Evolutionary conservation across 2,329 filamentous ascomycete genomes (phyloP).

Genomic region (Botrytis squamosa): DNA sequence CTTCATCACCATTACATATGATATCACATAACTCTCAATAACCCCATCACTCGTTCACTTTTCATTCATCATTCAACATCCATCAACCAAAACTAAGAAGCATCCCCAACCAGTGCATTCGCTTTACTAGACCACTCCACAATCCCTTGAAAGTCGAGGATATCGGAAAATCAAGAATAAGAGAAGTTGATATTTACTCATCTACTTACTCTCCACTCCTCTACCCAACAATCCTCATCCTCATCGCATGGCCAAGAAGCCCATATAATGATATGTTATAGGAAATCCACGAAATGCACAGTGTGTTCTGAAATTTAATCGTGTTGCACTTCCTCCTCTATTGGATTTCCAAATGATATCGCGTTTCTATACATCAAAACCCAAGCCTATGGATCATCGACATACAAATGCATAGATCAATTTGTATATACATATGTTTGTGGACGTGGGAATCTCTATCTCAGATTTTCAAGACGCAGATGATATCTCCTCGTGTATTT

Average conservation of each 20-base stretch:
- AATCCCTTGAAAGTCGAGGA: no score
- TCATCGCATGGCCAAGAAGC: background rate
- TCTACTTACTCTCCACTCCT: background rate
- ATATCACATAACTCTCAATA: background rate
- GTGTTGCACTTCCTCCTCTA: background rate
- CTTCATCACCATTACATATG: no score
- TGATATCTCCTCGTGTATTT: background rate
- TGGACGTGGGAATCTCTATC: background rate
- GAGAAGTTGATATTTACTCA: background rate
- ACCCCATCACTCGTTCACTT: accelerated
- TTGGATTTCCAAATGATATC: background rate
- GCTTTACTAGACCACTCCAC: no score
- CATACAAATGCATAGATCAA: background rate
- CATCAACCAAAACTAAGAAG: background rate
- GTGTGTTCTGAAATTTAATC: accelerated
- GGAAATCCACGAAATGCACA: background rate
- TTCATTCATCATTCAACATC: background rate
- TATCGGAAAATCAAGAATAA: background rate
- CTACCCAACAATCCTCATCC: accelerated
- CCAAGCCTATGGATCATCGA: background rate
- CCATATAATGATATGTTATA: background rate
- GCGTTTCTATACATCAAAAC: background rate
- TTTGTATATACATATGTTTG: background rate
- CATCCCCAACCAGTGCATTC: no score
- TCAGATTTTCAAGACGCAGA: background rate